phyloP scores from a whole-genome alignment of 805 yeast species.

The Candida palmyrensis region DNA sequence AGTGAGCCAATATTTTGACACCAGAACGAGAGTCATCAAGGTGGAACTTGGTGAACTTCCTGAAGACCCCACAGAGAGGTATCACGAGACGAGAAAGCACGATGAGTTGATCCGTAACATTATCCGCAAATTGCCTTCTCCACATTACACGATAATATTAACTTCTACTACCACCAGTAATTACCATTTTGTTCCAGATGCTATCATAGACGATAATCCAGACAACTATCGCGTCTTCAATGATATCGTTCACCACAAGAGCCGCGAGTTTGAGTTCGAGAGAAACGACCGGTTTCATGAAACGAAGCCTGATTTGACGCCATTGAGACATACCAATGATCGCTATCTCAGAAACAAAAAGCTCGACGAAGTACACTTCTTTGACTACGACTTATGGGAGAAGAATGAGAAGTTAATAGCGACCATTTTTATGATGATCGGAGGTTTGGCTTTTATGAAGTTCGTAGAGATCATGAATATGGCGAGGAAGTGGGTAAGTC shows the following conservation, averaged over 20 bases:
- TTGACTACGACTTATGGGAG: slow-evolving; percentile 41
- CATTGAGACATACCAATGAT: slow-evolving; percentile 22
- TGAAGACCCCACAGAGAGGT: slow-evolving; percentile 14
- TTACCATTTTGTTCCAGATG: slow-evolving; percentile 27
- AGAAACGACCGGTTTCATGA: slow-evolving; percentile 40
- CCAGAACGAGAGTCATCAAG: slow-evolving; percentile 55
- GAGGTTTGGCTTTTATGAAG: slow-evolving; percentile 3
- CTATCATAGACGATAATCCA: slow-evolving; percentile 25
- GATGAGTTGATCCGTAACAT: slow-evolving; percentile 50
- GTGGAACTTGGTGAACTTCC: slow-evolving; percentile 52
- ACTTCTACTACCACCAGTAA: slow-evolving; percentile 29
- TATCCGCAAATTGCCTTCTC: slow-evolving; percentile 69
- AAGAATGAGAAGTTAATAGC: slow-evolving; percentile 47
- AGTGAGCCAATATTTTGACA: slow-evolving; percentile 56
- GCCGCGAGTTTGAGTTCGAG: slow-evolving; percentile 49
- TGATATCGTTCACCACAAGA: slow-evolving; percentile 49
- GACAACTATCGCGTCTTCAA: slow-evolving; percentile 44
- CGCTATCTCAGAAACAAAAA: slow-evolving; percentile 24
- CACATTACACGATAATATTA: slow-evolving; percentile 57
- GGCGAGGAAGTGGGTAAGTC: too few species aligned
- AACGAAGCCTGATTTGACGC: slow-evolving; percentile 23
- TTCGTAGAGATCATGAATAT: too few species aligned
- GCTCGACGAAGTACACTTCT: slow-evolving; percentile 32
- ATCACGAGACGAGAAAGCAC: slow-evolving; percentile 28
- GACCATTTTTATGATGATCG: slow-evolving; percentile 27